A percentile compares a stretch with the other conserved stretches of the same genome.
Conservation (phyloP, 129 eudicot species). For the Rutidosis leptorrhynchoides region DNA sequence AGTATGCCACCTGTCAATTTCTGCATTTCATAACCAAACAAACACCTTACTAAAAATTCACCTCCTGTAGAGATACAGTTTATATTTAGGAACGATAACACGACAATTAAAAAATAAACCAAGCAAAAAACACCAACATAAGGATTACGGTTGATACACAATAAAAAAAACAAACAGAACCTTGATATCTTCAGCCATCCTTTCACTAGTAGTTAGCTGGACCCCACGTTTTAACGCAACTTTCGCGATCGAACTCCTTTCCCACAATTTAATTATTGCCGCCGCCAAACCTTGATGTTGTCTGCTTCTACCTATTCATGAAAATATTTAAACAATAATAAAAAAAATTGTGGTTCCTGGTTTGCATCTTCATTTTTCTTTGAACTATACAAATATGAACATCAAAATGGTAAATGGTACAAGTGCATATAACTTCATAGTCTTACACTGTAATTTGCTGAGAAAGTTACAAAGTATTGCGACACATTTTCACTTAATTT, state of each 20-base stretch:
- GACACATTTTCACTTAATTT: slow-evolving; percentile 11
- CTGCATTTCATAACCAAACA: slow-evolving; percentile 42
- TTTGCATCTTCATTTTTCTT: slow-evolving; percentile 17
- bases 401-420: slow-evolving; percentile 11
- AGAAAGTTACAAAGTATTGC: not conserved
- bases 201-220: slow-evolving; percentile 89
- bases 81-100: not conserved
- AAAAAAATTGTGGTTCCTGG: not conserved
- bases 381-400: not conserved
- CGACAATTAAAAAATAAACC: not conserved
- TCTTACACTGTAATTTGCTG: not conserved
- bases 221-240: slow-evolving; percentile 93
- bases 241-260: slow-evolving; percentile 82
- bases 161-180: slow-evolving; percentile 30
- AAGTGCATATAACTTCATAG: not conserved
- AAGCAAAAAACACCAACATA: not conserved
- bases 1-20: slow-evolving; percentile 88
- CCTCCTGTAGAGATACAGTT: not conserved
- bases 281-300: slow-evolving; percentile 88
- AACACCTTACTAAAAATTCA: not conserved
- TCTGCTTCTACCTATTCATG: slow-evolving; percentile 87
- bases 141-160: not conserved
- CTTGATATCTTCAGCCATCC: slow-evolving; percentile 98
- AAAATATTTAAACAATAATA: slow-evolving; percentile 19
- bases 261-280: slow-evolving; percentile 87